A percentile compares a stretch with the other conserved stretches of the same genome.
Evolutionary conservation across 495 filamentous ascomycete genomes (phyloP).

Genomic region (Filosporella fistucella): DNA sequence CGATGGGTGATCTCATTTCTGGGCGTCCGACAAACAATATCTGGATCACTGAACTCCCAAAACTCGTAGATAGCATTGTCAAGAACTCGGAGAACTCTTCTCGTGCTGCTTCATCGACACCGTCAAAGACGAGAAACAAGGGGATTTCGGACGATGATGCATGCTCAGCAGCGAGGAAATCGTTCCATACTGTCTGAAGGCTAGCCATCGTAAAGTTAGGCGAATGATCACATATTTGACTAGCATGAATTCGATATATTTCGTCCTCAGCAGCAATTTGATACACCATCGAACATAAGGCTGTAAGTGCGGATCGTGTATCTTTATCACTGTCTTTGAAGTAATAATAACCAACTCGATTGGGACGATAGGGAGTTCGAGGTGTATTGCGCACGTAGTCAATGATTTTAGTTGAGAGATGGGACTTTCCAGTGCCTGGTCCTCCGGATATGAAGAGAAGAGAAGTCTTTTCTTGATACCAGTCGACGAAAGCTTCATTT

Average conservation of each 20-base stretch:
- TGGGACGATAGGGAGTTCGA: constrained; percentile 1
- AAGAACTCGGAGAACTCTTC: constrained; percentile 9
- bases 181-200: constrained; percentile 7
- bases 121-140: constrained; percentile 13
- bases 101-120: constrained; percentile 10
- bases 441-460: constrained; percentile 10
- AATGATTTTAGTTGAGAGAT: constrained; percentile 14
- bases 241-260: constrained; percentile 9
- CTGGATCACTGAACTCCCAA: constrained; percentile 8
- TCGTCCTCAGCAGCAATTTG: constrained; percentile 9
- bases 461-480: constrained; percentile 6
- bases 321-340: constrained; percentile 8
- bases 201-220: constrained; percentile 11
- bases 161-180: constrained; percentile 11
- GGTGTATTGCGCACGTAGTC: constrained; percentile 9
- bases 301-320: constrained; percentile 8
- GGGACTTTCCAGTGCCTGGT: constrained; percentile 13
- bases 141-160: constrained; percentile 6
- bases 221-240: constrained; percentile 4
- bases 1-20: constrained; percentile 9
- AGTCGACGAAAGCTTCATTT: constrained; percentile 5
- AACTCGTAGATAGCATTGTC: constrained; percentile 1
- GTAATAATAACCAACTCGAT: constrained; percentile 14
- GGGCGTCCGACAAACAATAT: constrained; percentile 11
- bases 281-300: constrained; percentile 9